Evolutionary conservation across 441 rosid genomes (phyloP).

Genomic region (Populus trichocarpa): DNA sequence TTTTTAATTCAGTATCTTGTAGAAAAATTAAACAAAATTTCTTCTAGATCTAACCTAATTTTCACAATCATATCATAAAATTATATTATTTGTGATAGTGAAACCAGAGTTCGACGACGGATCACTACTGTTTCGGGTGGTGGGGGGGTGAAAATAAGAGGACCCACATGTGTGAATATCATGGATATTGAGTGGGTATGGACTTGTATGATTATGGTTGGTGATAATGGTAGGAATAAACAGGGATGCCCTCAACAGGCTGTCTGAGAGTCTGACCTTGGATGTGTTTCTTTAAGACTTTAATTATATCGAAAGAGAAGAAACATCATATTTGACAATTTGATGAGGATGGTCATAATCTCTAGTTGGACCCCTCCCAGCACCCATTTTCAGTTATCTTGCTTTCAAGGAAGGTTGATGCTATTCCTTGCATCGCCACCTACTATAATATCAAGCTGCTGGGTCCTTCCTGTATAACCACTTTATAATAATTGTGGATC

Average conservation of each 20-base stretch:
- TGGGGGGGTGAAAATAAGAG: no score
- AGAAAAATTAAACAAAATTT: no score
- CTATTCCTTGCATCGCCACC: background rate
- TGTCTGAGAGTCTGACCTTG: conserved; percentile 9
- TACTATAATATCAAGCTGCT: background rate
- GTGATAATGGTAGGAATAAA: conserved; percentile 16
- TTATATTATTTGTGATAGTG: no score
- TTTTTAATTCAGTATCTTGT: no score
- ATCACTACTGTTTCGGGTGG: no score
- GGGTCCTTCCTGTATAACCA: conserved; percentile 12
- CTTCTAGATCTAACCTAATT: no score
- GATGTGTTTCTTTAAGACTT: background rate
- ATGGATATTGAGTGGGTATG: no score
- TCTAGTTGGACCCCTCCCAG: conserved; percentile 5
- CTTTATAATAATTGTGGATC: background rate
- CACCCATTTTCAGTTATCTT: conserved; percentile 17
- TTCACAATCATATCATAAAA: no score
- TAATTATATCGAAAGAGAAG: conserved; percentile 16
- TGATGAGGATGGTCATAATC: conserved; percentile 9
- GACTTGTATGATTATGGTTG: conserved; percentile 20
- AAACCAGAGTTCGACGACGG: no score
- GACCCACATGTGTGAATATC: no score
- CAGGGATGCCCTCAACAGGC: conserved; percentile 28
- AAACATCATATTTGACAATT: conserved; percentile 11
- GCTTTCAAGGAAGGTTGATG: conserved; percentile 25